Percentiles rank a stretch among this genome's conserved stretches.
These are phyloP conservation scores for Obelidium mucronatum DNA, from an alignment of 192 early-diverging fungal species.

Conservation along the genomic window DNA sequence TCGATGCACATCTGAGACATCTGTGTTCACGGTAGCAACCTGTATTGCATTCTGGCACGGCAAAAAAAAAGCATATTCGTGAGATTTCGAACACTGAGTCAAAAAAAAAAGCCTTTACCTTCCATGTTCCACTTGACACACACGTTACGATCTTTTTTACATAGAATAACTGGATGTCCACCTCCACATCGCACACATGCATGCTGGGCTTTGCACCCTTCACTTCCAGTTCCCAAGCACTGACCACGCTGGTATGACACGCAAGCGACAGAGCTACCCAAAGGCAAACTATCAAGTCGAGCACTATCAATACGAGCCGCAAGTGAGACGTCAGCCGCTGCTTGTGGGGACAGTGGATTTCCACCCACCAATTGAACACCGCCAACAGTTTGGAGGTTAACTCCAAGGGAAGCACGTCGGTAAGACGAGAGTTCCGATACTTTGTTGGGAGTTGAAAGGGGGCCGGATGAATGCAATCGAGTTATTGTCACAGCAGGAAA, in stretches of 20 bases:
- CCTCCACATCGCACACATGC: slow-evolving; percentile 34
- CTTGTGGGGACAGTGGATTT: slow-evolving; percentile 2
- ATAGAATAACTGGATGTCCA: slow-evolving; percentile 41
- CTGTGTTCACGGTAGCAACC: slow-evolving; percentile 42
- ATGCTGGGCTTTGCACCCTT: slow-evolving; percentile 31
- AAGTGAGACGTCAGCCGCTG: neutral
- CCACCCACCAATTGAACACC: neutral
- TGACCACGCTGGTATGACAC: slow-evolving; percentile 34
- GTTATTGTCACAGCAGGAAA: slow-evolving; percentile 30
- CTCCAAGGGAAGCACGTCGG: slow-evolving; percentile 16
- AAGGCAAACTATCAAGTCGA: neutral
- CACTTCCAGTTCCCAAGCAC: slow-evolving; percentile 25
- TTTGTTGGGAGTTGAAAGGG: slow-evolving; percentile 17
- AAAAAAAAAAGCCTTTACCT: too few relatives aligned
- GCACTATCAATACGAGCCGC: too few relatives aligned
- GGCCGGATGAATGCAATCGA: slow-evolving; percentile 21
- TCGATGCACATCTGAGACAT: slow-evolving; percentile 42
- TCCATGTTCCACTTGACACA: slow-evolving; percentile 51
- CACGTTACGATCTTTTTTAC: slow-evolving; percentile 46
- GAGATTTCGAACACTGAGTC: neutral
- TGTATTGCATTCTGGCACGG: slow-evolving; percentile 32
- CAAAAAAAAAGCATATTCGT: neutral
- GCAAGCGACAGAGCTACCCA: slow-evolving; percentile 21
- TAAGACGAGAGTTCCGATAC: neutral
- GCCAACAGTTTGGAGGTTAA: neutral